Evolutionary conservation across 208 protist genomes (phyloP), one percentile per base, ranked within the genome.

Genomic region (Trypanosoma lewisi): DNA sequence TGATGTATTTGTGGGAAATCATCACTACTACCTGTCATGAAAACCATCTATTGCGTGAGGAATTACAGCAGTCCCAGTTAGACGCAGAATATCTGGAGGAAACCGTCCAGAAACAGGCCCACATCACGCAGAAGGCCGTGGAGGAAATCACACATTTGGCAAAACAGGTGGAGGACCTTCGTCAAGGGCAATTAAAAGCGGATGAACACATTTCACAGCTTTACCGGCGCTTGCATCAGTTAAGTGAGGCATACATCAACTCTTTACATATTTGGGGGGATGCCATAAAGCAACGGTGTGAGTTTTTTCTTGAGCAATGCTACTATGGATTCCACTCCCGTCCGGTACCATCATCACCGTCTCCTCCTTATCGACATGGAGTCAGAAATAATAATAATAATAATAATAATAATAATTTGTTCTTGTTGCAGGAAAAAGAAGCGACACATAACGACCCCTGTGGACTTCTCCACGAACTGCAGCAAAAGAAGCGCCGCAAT

Each of bases 401-500:
- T n/a, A 25, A 19, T 14, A 34, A 9, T 19, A 5, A 23, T 23
- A 4, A 23, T 28, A n/a, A 28, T 4, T 30, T 16, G 30, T 39
- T 12, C 7, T 16, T 25, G 52, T 19, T 9, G 55, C 23, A 19
- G 17, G 11, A 5, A 3, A 21, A 34, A 16, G 37, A 63, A 30
- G 19, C 70, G 8, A n/a, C n/a, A n/a, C n/a, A n/a, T n/a, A 45
- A 80, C 36, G 63, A 78, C 30, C 73, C 78, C 19, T 64, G 73
- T 45, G 74, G 63, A 21, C 42, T 81, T 28, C 48, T 37, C 4
- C 62, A 80, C 45, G 73, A 85, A 50, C 65, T 80, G 41, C 63
- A 71, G 45, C 53, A 67, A 48, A 80, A 80, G 58, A 42, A 54
- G 8, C 58, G 76, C 1, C 66, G 62, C 44, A 72, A 79, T 34